These are phyloP conservation scores for Psilocybe mexicana DNA, from an alignment of 1,284 basidiomycete species.

Conservation along the genomic window DNA sequence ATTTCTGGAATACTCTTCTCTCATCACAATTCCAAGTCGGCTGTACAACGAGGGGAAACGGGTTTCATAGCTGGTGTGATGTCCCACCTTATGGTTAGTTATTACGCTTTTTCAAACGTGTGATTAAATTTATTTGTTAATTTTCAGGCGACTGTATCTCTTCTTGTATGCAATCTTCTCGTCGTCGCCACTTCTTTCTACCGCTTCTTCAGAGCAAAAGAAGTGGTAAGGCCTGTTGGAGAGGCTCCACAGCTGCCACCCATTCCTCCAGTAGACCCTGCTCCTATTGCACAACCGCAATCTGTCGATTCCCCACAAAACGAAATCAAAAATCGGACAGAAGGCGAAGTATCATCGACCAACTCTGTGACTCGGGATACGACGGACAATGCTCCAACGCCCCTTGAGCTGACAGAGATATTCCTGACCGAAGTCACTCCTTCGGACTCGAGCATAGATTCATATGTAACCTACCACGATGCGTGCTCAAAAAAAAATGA, in stretches of 20 bases:
- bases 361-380: background rate
- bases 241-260: background rate
- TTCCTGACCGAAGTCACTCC: background rate
- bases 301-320: background rate
- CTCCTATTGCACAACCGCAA: background rate
- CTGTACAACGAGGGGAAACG: conserved; percentile 6
- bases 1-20: conserved; percentile 7
- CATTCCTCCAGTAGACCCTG: background rate
- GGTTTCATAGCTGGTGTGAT: conserved; percentile 11
- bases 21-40: conserved; percentile 2
- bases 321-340: background rate
- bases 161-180: conserved; percentile 17
- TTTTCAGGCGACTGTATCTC: conserved; percentile 12
- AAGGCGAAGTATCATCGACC: background rate
- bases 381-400: background rate
- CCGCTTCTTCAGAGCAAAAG: conserved; percentile 11
- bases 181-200: conserved; percentile 18
- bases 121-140: background rate
- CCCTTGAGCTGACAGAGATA: conserved; percentile 1
- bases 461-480: background rate
- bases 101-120: background rate
- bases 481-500: too few species aligned
- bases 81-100: conserved; percentile 13
- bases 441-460: background rate
- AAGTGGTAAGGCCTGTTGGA: background rate